phyloP scores from a whole-genome alignment of 805 yeast genomes.

The Jamesozyma gamospora region DNA sequence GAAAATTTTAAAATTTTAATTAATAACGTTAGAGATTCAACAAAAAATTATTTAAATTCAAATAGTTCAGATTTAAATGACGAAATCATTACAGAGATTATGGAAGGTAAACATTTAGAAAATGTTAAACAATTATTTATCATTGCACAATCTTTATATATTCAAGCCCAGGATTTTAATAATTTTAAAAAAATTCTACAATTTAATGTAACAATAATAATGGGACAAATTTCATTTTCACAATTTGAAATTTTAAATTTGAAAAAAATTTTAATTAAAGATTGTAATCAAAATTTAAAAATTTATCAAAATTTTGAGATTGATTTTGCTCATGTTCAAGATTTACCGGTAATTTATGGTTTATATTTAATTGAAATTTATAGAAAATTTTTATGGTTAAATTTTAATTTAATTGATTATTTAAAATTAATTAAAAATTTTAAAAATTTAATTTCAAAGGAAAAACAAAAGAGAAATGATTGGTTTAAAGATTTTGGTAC shows the following conservation, averaged over 20 bases:
- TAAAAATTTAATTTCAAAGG: conserved; percentile 42
- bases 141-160: conserved; percentile 21
- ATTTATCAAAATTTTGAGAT: conserved; percentile 17
- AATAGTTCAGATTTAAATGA: conserved; percentile 8
- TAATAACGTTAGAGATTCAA: conserved; percentile 8
- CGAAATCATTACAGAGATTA: conserved; percentile 3
- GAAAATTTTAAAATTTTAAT: conserved; percentile 19
- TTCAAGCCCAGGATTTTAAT: conserved; percentile 16
- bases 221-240: conserved; percentile 29
- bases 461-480: neutral
- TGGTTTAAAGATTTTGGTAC: neutral
- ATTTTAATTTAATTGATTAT: conserved; percentile 17
- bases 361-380: conserved; percentile 52
- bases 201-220: conserved; percentile 19
- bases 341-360: conserved; percentile 65
- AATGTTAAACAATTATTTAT: conserved; percentile 15
- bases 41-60: conserved; percentile 13
- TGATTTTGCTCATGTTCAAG: conserved; percentile 37
- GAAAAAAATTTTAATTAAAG: conserved; percentile 24
- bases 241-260: conserved; percentile 32
- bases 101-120: conserved; percentile 8
- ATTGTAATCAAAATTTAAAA: conserved; percentile 26
- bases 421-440: conserved; percentile 45
- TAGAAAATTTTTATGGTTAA: conserved; percentile 47
- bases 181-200: conserved; percentile 30